These are phyloP conservation scores for Trichomonascus vanleenenianus DNA, from an alignment of 805 yeast genomes.

Conservation along the genomic window DNA sequence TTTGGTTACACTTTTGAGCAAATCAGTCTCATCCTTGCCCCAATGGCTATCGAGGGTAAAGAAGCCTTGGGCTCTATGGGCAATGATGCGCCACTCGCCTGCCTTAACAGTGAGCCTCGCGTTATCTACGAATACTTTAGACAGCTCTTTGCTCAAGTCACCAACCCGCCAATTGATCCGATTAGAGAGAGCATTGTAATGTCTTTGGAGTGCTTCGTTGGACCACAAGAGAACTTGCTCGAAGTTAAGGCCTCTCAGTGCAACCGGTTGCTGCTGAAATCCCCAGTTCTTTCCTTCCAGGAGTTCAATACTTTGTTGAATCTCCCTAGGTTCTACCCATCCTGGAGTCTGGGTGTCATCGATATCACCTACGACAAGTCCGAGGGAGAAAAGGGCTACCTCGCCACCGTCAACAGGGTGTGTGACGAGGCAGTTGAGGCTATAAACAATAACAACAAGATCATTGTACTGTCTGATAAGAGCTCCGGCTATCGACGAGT, in stretches of 20 bases:
- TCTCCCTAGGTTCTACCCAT: slow-evolving; percentile 68
- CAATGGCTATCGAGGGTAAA: slow-evolving; percentile 89
- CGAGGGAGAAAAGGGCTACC: slow-evolving; percentile 83
- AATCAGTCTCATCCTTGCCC: slow-evolving; percentile 70
- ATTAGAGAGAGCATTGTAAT: slow-evolving; percentile 93
- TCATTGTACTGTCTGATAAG: slow-evolving; percentile 72
- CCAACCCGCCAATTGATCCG: slow-evolving; percentile 98
- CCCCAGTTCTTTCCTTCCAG: slow-evolving; percentile 70
- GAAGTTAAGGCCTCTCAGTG: slow-evolving; percentile 92
- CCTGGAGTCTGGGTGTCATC: slow-evolving; percentile 74
- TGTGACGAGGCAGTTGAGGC: slow-evolving; percentile 84
- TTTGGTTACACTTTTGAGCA: slow-evolving; percentile 96
- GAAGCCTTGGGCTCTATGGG: slow-evolving; percentile 99
- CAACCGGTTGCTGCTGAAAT: slow-evolving; percentile 71
- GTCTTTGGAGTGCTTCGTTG: slow-evolving; percentile 95
- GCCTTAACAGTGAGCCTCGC: slow-evolving; percentile 88
- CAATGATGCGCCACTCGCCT: slow-evolving; percentile 92
- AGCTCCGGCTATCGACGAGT: slow-evolving; percentile 52
- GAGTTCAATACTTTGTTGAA: slow-evolving; percentile 71
- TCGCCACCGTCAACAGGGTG: slow-evolving; percentile 73
- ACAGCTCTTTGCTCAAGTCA: slow-evolving; percentile 95
- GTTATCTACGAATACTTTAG: slow-evolving; percentile 89
- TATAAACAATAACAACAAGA: slow-evolving; percentile 63
- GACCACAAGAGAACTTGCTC: slow-evolving; percentile 95
- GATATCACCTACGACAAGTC: slow-evolving; percentile 82